phyloP scores from a whole-genome alignment of 2,329 filamentous ascomycete species.

The Aspergillus hiratsukae region DNA sequence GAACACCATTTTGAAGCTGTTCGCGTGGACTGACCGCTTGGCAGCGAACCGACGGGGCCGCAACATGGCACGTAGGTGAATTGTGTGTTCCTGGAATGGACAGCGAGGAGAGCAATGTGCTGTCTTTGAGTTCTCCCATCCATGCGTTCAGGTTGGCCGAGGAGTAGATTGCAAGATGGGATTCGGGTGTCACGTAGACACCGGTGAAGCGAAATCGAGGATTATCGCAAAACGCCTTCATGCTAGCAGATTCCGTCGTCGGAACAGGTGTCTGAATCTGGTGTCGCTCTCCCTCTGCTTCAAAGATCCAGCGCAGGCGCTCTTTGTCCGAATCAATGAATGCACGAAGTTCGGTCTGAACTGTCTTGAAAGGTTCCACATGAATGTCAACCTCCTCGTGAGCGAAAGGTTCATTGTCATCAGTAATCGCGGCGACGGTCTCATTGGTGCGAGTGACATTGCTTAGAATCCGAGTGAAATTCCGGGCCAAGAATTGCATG shows the following conservation, averaged over 20 bases:
- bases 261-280: slow-evolving; percentile 67
- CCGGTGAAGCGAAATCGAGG: slow-evolving; percentile 58
- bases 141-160: slow-evolving; percentile 66
- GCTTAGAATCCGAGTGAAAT: slow-evolving; percentile 43
- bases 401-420: slow-evolving; percentile 57
- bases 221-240: slow-evolving; percentile 53
- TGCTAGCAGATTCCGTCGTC: slow-evolving; percentile 55
- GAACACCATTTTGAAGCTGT: slow-evolving; percentile 84
- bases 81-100: slow-evolving; percentile 97
- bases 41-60: slow-evolving; percentile 88
- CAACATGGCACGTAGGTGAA: slow-evolving; percentile 76
- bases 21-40: slow-evolving; percentile 72
- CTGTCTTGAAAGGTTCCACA: slow-evolving; percentile 64
- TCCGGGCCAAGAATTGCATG: slow-evolving; percentile 43
- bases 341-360: slow-evolving; percentile 58
- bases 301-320: slow-evolving; percentile 69
- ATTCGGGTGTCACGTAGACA: slow-evolving; percentile 57
- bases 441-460: slow-evolving; percentile 40
- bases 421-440: slow-evolving; percentile 40
- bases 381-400: slow-evolving; percentile 59
- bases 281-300: slow-evolving; percentile 60
- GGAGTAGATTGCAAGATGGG: slow-evolving; percentile 61
- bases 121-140: slow-evolving; percentile 74
- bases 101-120: slow-evolving; percentile 70
- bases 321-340: slow-evolving; percentile 57